Evolutionary conservation across 768 basidiomycete genomes (phyloP), one percentile per base, ranked within the genome.

Genomic region (Pisolithus sp.): DNA sequence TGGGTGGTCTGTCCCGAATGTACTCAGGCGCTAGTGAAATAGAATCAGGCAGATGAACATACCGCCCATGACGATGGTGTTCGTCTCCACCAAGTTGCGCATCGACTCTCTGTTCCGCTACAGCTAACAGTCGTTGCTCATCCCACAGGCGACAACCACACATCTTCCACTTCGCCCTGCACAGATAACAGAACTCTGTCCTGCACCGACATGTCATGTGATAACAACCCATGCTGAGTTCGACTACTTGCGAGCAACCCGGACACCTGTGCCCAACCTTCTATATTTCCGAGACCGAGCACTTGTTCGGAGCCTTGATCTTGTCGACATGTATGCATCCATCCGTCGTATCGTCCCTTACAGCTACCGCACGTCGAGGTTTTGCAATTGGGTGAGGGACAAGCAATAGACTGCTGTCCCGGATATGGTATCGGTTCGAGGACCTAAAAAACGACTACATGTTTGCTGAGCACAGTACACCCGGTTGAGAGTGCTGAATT

Each of bases 141-240:
- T 86, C 84, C 83, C 85, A 88, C 53, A 83, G 81, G 0, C 73
- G 72, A 55, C 86, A 88, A 0, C 0, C 12, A 57, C 86, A 89
- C 1, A 66, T 71, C 68, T 85, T 86, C 86, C 86, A 89, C 3
- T 51, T 68, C 23, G 59, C 74, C 70, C 73, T 48, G 71, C 81
- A 74, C 70, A 80, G 55, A 48, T 74, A 75, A 55, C 73, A 74
- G 44, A 74, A 74, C 44, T 72, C 60, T 7, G 66, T 67, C 37
- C 57, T 50, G 58, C 73, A 74, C 26, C 65, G 54, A 49, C 73
- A 75, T 2, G 68, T 68, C 67, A 75, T 72, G 53, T 75, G 73
- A 55, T 61, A 69, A 49, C 73, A 74, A 0, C 73, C 73, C 13
- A 57, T 20, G 7, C 60, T 50, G 34, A 72, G 67, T 51, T 74